Base-by-base conservation (phyloP, 257 asterid genomes). In the Misopates orontium region DNA sequence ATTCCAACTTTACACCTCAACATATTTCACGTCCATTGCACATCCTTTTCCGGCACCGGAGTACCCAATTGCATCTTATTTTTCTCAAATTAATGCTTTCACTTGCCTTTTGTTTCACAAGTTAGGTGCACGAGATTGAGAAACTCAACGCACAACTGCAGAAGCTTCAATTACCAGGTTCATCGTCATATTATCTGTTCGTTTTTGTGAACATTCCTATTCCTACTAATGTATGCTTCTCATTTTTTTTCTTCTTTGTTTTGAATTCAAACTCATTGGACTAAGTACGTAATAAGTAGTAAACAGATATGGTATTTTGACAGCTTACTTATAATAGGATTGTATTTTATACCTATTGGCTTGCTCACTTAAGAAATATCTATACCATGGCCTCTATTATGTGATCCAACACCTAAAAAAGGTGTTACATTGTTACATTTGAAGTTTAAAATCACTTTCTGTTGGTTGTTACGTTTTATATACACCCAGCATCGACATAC, bases 81-180 rank as follows among this genome's bases (percentile, higher is more conserved):
- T 45, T 32, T 31, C 45, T 60, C 21, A 55, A 60, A 10, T 28
- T 32, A 64, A 75, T 64, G 52, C 32, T 63, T 71, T 69, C 58
- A 52, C 72, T 64, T 53, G 62, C 60, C 42, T 60, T 72, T 68
- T 75, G 15, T 69, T 64, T 56, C 49, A 19, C 69, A 44, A 66
- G 70, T 70, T 71, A 94, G 99, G 96, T 94, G 62, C 89, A 94
- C 79, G 89, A 84, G 66, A 82, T 94, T 71, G 99, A 94, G 72
- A 90, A 81, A 73, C 84, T 94, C 78, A 88, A 86, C 70, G 79
- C 76, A 36, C 83, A 86, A 45, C 89, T 90, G 64, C 79, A 78
- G 78, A 94, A 94, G 79, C 99, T 94, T 61, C 99, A 94, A 97
- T 97, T 93, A 74, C 66, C 62, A 61, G 62, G 24, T 60, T 55